Percentiles rank a stretch among this genome's conserved stretches.
These are phyloP conservation scores for Monosporascus sp. DNA, from an alignment of 2,329 filamentous ascomycete species.

Conservation along the genomic window DNA sequence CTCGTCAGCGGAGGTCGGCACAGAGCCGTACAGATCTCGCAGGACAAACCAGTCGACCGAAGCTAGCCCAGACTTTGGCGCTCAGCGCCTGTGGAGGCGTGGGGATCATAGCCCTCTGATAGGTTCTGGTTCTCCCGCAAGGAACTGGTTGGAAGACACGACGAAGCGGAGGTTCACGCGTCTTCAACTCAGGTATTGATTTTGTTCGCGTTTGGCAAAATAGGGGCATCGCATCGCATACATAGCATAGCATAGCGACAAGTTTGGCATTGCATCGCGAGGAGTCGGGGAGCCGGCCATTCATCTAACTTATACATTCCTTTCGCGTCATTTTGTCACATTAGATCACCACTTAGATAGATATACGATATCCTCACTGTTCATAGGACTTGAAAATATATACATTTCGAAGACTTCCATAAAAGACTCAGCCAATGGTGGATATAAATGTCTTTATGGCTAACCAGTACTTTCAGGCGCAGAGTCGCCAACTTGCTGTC, in stretches of 20 bases:
- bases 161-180: slow-evolving; percentile 20
- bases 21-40: not conserved
- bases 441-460: too few relatives aligned
- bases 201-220: not conserved
- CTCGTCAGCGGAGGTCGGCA: not conserved
- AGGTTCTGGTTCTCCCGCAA: slow-evolving; percentile 4
- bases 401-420: too few relatives aligned
- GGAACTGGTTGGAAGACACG: slow-evolving; percentile 21
- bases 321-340: not conserved
- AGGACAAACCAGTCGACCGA: slow-evolving; percentile 1
- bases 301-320: not conserved
- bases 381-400: too few relatives aligned
- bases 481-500: too few relatives aligned
- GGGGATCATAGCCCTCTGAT: not conserved
- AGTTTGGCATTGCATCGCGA: not conserved
- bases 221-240: not conserved
- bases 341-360: too few relatives aligned
- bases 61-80: slow-evolving; percentile 7
- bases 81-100: slow-evolving; percentile 21
- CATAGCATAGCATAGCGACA: not conserved
- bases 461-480: too few relatives aligned
- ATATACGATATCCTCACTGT: too few relatives aligned
- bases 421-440: too few relatives aligned
- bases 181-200: slow-evolving; percentile 20
- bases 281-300: not conserved